Percentiles rank a stretch among this genome's conserved stretches.
Evolutionary conservation across 441 rosid species (phyloP).

Genomic region (Arabidopsis hybrid): DNA sequence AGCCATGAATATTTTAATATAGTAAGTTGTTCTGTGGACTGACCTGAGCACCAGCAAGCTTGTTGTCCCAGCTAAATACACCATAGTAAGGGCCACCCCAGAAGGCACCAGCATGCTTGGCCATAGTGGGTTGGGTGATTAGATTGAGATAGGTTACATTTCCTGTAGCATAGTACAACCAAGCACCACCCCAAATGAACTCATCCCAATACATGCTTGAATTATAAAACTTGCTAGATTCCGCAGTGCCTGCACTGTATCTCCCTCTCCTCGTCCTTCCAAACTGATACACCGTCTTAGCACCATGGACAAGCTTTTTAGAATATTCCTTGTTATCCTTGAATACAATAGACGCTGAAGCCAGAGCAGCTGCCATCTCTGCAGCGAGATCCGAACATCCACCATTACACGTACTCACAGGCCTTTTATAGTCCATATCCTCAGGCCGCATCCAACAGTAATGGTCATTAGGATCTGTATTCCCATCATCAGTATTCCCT

Average conservation of each 20-base stretch:
- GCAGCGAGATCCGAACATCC: slow-evolving; percentile 87
- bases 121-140: slow-evolving; percentile 53
- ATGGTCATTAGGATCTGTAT: slow-evolving; percentile 53
- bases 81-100: slow-evolving; percentile 75
- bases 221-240: slow-evolving; percentile 59
- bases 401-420: slow-evolving; percentile 45
- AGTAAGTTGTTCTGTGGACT: not conserved
- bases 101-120: slow-evolving; percentile 82
- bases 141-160: slow-evolving; percentile 65
- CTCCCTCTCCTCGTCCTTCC: slow-evolving; percentile 40
- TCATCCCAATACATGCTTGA: slow-evolving; percentile 91
- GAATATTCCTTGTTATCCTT: slow-evolving; percentile 86
- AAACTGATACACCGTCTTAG: slow-evolving; percentile 67
- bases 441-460: slow-evolving; percentile 99
- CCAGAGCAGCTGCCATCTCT: slow-evolving; percentile 97
- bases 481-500: slow-evolving; percentile 47
- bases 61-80: slow-evolving; percentile 96
- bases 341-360: slow-evolving; percentile 94
- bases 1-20: not conserved
- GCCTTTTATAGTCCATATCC: slow-evolving; percentile 82
- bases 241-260: slow-evolving; percentile 29
- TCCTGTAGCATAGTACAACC: slow-evolving; percentile 96
- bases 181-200: slow-evolving; percentile 89
- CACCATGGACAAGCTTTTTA: slow-evolving; percentile 85
- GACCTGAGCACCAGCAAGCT: slow-evolving; percentile 92